A percentile compares a stretch with the other conserved stretches of the same genome.
phyloP scores from a whole-genome alignment of 169 alveolate species.

The Amoebophrya sp. region DNA sequence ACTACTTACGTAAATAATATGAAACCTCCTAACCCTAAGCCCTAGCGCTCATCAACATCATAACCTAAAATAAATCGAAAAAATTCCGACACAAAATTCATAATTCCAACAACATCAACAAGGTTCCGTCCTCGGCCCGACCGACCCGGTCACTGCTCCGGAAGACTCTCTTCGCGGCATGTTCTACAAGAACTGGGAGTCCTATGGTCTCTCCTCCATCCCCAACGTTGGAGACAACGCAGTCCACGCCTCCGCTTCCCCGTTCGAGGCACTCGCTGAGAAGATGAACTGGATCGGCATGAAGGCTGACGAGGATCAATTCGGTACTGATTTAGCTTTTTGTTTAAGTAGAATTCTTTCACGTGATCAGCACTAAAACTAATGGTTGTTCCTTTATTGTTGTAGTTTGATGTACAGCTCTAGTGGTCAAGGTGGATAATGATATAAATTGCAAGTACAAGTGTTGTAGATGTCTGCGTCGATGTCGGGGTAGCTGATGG shows the following conservation, averaged over 20 bases:
- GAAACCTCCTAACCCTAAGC: no score
- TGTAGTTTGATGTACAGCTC: no score
- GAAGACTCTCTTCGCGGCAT: slow-evolving; percentile 38
- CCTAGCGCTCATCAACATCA: no score
- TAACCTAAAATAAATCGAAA: no score
- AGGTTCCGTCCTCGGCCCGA: slow-evolving; percentile 40
- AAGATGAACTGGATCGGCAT: slow-evolving; percentile 32
- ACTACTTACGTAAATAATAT: no score
- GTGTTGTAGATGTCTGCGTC: no score
- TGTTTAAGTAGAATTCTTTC: no score
- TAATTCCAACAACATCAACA: neutral
- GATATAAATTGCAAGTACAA: no score
- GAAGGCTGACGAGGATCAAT: neutral
- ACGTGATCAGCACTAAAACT: no score
- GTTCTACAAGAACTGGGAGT: slow-evolving; percentile 39
- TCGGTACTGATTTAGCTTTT: neutral
- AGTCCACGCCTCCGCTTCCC: slow-evolving; percentile 38
- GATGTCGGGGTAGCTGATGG: no score
- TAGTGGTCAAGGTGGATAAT: no score
- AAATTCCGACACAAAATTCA: neutral
- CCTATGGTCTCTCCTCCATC: neutral
- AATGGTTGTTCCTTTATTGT: no score
- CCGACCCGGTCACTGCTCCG: slow-evolving; percentile 48
- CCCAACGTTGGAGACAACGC: slow-evolving; percentile 34
- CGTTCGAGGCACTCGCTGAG: slow-evolving; percentile 37